Base-by-base conservation (phyloP, 2,329 filamentous ascomycete genomes). In the Diplodia mutila region DNA sequence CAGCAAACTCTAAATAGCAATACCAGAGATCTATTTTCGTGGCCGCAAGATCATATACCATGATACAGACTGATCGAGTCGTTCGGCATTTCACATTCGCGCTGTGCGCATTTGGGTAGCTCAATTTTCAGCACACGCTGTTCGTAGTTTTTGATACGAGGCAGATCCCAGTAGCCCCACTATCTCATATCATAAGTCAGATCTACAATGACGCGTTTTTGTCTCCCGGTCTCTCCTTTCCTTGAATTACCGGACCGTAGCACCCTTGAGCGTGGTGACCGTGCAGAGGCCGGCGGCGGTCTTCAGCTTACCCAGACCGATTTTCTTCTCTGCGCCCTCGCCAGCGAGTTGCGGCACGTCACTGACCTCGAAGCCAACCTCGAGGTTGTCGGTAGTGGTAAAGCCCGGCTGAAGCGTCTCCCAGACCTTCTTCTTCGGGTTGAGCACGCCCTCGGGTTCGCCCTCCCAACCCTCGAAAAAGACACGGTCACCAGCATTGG, bases 391-490 rank as follows among this genome's bases (percentile, higher is more conserved):
- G 1, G 91, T 97, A 8, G 94, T 99, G 34, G 92, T 97, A 83
- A 98, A 98, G 0, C 94, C 95, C 1, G 94, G 93, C 85, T 98
- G 94, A 82, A 97, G 92, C 11, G 87, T 92, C 85, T 99, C 95
- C 94, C 94, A 98, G 69, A 98, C 85, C 89, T 98, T 98, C 89
- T 98, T 99, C 90, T 99, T 99, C 68, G 95, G 95, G 86, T 98
- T 99, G 68, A 99, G 86, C 63, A 94, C 88, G 70, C 90, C 90
- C 86, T 99, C 95, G 0, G 95, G 93, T 84, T 97, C 91, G 69
- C 93, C 94, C 79, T 92, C 86, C 90, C 92, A 99, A 57, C 95
- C 95, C 78, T 98, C 92, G 77, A 99, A 99, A 85, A 86, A 94
- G 63, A 98, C 91, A 16, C 92, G 85, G 77, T 97, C 93, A 68